Conservation (phyloP, 345 rosid genomes). For the Conringia planisiliqua region DNA sequence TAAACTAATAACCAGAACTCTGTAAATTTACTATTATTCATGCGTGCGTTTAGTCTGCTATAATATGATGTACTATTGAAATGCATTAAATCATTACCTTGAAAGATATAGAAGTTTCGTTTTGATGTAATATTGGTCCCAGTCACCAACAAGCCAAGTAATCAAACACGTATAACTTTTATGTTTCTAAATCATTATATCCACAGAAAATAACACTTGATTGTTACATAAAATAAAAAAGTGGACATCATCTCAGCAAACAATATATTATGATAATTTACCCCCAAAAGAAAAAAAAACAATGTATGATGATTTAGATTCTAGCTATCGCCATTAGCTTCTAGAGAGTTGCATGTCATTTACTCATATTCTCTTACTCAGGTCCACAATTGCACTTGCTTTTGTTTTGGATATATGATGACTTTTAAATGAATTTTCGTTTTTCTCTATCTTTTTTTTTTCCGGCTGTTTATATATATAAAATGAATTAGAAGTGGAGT, state of each 20-base stretch:
- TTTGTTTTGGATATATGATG: not conserved
- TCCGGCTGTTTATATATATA: not conserved
- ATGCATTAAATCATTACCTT: not conserved
- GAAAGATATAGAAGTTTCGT: not conserved
- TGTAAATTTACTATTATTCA: too few relatives aligned
- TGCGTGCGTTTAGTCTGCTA: too few relatives aligned
- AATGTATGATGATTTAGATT: not conserved
- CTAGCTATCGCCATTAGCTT: not conserved
- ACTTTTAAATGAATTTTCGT: not conserved
- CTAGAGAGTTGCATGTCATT: not conserved
- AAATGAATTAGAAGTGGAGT: not conserved
- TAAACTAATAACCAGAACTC: too few relatives aligned
- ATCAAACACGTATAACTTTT: not conserved
- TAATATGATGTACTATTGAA: too few relatives aligned
- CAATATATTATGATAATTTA: not conserved
- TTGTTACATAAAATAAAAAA: not conserved
- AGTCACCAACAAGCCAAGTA: not conserved
- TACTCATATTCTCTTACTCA: not conserved
- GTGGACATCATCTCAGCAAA: not conserved
- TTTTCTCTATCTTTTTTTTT: not conserved
- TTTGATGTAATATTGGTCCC: not conserved
- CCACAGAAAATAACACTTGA: not conserved
- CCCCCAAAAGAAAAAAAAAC: not conserved
- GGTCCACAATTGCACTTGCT: slow-evolving; percentile 30
- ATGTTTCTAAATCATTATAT: not conserved